Evolutionary conservation across 352 stramenopile species (phyloP).

Genomic region (Globisporangium cylindrosporum): DNA sequence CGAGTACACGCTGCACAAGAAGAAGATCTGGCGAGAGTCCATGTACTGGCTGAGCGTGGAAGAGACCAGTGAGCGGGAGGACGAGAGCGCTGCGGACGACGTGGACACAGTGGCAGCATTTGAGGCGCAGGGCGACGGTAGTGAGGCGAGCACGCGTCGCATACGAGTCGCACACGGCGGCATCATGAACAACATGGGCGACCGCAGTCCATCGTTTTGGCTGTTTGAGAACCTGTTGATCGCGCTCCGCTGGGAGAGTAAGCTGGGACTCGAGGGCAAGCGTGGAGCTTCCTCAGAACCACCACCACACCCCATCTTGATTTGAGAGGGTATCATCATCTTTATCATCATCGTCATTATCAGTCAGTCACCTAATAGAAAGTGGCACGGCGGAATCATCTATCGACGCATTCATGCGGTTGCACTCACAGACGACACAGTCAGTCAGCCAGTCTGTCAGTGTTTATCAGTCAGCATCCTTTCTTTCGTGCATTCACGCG

Average conservation of each 20-base stretch:
- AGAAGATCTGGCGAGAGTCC: conserved; percentile 52
- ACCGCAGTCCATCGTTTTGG: conserved; percentile 53
- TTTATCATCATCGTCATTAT: background rate
- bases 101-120: background rate
- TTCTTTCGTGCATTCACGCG: background rate
- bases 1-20: conserved; percentile 43
- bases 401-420: background rate
- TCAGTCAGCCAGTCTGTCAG: background rate
- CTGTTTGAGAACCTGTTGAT: conserved; percentile 57
- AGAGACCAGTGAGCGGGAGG: conserved; percentile 14
- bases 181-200: conserved; percentile 62
- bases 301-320: background rate
- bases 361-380: conserved; percentile 1
- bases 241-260: conserved; percentile 48
- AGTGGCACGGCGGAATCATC: background rate
- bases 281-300: background rate
- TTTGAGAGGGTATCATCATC: background rate
- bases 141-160: conserved; percentile 19
- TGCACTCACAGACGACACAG: background rate
- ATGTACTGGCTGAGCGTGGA: conserved; percentile 62
- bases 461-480: background rate
- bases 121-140: conserved; percentile 8
- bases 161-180: conserved; percentile 40
- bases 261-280: conserved; percentile 30
- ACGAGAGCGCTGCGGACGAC: conserved; percentile 8